Evolutionary conservation across 345 rosid species (phyloP).

Genomic region (Isatis tinctoria): DNA sequence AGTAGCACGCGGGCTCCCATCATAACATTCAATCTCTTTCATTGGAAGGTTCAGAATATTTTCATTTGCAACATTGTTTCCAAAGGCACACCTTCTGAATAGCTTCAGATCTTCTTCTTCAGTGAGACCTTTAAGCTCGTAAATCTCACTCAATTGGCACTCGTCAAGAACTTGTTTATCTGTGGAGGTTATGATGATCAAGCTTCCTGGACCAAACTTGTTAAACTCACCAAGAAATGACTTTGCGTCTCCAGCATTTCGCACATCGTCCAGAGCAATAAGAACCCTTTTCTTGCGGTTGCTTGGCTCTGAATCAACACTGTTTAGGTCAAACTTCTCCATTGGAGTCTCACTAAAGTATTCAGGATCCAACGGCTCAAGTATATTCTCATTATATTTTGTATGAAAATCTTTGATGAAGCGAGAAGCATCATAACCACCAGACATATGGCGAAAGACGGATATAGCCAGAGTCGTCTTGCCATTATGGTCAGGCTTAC

Average conservation of each 20-base stretch:
- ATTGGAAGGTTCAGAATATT: too few species aligned
- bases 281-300: constrained; percentile 6
- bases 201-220: constrained; percentile 11
- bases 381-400: not conserved
- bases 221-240: not conserved
- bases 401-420: not conserved
- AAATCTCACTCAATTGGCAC: not conserved
- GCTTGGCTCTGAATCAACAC: not conserved
- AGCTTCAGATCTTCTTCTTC: too few species aligned
- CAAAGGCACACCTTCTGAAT: too few species aligned
- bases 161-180: not conserved
- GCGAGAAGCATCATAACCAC: not conserved
- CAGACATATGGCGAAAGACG: not conserved
- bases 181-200: constrained; percentile 8
- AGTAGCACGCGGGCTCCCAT: constrained; percentile 20
- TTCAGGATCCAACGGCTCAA: not conserved
- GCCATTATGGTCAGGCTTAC: not conserved
- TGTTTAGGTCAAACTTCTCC: not conserved
- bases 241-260: not conserved
- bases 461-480: not conserved
- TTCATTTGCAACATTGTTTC: too few species aligned
- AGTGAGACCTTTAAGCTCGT: constrained; percentile 7
- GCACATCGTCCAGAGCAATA: constrained; percentile 6
- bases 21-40: not conserved
- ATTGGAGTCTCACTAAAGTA: not conserved